A percentile compares a stretch with the other conserved stretches of the same genome.
phyloP scores from a whole-genome alignment of 257 asterid genomes.

The Solanum lignicaule region DNA sequence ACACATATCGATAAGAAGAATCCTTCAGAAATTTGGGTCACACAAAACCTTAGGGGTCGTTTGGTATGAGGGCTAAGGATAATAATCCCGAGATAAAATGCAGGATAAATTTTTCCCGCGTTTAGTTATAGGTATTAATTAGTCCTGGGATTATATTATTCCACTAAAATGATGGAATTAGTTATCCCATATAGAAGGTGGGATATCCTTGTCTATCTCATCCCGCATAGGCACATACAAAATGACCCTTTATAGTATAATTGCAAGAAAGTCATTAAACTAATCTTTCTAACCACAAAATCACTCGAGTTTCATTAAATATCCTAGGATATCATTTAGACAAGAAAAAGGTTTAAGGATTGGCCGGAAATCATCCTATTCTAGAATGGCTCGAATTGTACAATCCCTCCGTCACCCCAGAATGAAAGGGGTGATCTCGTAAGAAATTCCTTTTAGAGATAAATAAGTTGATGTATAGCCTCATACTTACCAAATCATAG shows the following conservation, averaged over 20 bases:
- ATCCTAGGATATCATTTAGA: not conserved
- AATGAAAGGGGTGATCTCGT: not conserved
- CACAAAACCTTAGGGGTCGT: not conserved
- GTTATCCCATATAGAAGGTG: not conserved
- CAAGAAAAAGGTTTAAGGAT: not conserved
- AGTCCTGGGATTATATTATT: not conserved
- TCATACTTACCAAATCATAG: conserved; percentile 71
- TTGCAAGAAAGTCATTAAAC: not conserved
- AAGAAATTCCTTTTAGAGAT: not conserved
- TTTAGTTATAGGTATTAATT: not conserved
- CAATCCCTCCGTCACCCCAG: not conserved
- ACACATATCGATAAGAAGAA: not conserved
- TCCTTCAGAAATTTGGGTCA: not conserved
- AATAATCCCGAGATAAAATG: not conserved
- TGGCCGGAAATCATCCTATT: not conserved
- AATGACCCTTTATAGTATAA: not conserved
- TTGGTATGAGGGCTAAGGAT: not conserved
- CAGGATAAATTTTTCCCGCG: not conserved
- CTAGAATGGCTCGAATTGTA: not conserved
- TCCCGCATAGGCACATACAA: not conserved
- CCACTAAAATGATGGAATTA: not conserved
- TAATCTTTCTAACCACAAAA: not conserved
- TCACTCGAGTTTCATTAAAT: not conserved
- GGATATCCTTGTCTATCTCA: not conserved
- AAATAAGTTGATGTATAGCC: not conserved